Percentiles rank a stretch among this genome's conserved stretches.
phyloP scores from a whole-genome alignment of 2,329 filamentous ascomycete genomes.

The Aspergillus sp. region DNA sequence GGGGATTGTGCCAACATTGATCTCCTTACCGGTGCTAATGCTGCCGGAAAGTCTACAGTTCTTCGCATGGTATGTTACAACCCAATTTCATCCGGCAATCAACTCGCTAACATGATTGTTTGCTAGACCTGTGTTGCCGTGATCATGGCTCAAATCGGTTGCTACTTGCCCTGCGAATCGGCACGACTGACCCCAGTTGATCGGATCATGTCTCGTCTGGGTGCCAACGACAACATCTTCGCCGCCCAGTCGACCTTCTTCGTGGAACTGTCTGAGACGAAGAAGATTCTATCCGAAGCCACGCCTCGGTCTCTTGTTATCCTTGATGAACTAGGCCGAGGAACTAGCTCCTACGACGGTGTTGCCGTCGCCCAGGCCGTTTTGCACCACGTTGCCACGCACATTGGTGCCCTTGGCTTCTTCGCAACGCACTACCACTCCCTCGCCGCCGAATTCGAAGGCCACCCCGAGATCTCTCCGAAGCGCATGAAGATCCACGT shows the following conservation, averaged over 20 bases:
- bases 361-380: conserved; percentile 96
- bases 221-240: conserved; percentile 98
- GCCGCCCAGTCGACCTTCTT: conserved; percentile 98
- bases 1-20: conserved; percentile 80
- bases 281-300: conserved; percentile 94
- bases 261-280: conserved; percentile 93
- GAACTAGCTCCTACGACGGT: conserved; percentile 92
- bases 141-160: conserved; percentile 96
- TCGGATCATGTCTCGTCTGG: conserved; percentile 96
- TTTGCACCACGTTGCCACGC: conserved; percentile 90
- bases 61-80: conserved; percentile 76
- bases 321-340: conserved; percentile 91
- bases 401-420: conserved; percentile 91
- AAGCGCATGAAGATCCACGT: conserved; percentile 95
- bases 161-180: conserved; percentile 79
- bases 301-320: conserved; percentile 94
- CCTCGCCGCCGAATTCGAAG: conserved; percentile 83
- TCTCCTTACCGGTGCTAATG: conserved; percentile 91
- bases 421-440: conserved; percentile 98
- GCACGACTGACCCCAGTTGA: conserved; percentile 88
- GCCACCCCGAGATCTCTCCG: conserved; percentile 81
- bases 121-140: conserved; percentile 84
- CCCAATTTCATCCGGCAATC: background rate
- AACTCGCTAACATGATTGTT: conserved; percentile 15
- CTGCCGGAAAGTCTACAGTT: conserved; percentile 94